A percentile compares a stretch with the other conserved stretches of the same genome.
Conservation (phyloP, 371 early-diverging fungal species). For the Mortierella sp. region DNA sequence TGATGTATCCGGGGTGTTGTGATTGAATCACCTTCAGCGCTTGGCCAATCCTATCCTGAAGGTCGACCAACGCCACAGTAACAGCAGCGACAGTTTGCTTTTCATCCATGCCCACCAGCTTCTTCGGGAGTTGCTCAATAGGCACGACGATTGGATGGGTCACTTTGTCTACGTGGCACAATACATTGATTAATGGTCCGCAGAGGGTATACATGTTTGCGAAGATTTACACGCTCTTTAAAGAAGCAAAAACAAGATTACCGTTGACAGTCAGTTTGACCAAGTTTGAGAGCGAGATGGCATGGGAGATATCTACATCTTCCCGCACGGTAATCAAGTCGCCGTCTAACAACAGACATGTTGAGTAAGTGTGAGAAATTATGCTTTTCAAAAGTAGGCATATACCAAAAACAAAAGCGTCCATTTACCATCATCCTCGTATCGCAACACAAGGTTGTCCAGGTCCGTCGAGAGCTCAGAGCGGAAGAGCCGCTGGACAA, state of each 20-base stretch:
- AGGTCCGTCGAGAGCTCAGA: slow-evolving; percentile 57
- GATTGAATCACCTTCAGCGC: slow-evolving; percentile 31
- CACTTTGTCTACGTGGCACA: slow-evolving; percentile 33
- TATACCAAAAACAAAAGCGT: neutral
- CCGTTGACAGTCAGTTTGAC: slow-evolving; percentile 65
- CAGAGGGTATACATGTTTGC: neutral
- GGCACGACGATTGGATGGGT: slow-evolving; percentile 34
- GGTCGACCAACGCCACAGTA: slow-evolving; percentile 25
- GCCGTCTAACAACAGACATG: slow-evolving; percentile 56
- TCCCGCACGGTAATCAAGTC: slow-evolving; percentile 68
- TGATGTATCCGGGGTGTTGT: slow-evolving; percentile 26
- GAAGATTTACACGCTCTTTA: neutral
- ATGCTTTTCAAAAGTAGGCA: neutral
- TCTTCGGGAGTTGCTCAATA: slow-evolving; percentile 29
- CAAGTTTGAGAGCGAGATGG: slow-evolving; percentile 63
- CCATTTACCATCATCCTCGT: slow-evolving; percentile 66
- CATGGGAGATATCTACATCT: slow-evolving; percentile 68
- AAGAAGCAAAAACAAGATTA: neutral
- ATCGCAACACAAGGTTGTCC: slow-evolving; percentile 64
- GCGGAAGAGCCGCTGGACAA: slow-evolving; percentile 68
- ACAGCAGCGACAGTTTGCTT: slow-evolving; percentile 48
- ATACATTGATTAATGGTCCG: neutral
- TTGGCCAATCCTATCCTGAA: slow-evolving; percentile 31
- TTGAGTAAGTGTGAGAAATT: neutral
- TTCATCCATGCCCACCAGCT: slow-evolving; percentile 28